Evolutionary conservation across 192 early-diverging fungal species (phyloP).

Genomic region (Coemansia sp.): DNA sequence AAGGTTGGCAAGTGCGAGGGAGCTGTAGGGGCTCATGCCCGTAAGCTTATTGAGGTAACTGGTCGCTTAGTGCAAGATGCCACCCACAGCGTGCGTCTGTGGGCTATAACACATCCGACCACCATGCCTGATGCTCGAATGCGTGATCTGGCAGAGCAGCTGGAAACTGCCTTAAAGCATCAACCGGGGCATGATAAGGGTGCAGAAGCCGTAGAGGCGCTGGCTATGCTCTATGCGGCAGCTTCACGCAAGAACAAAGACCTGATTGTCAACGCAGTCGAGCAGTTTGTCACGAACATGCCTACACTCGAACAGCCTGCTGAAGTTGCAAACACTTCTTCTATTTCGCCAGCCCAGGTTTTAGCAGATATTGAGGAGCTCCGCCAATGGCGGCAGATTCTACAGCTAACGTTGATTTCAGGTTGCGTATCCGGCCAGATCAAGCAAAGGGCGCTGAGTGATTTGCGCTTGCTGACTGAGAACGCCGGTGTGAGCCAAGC

Average conservation of each 20-base stretch:
- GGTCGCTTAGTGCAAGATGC: conserved; percentile 30
- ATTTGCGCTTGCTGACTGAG: background rate
- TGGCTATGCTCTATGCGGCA: conserved; percentile 48
- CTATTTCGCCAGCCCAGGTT: conserved; percentile 18
- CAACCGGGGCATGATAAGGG: background rate
- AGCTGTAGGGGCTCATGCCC: background rate
- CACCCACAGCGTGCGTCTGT: conserved; percentile 25
- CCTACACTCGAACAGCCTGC: background rate
- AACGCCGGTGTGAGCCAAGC: conserved; percentile 2
- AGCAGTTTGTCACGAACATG: conserved; percentile 14
- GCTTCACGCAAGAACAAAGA: conserved; percentile 26
- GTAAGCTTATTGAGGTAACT: background rate
- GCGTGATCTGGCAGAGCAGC: conserved; percentile 21
- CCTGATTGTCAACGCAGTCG: conserved; percentile 28
- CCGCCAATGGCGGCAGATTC: conserved; percentile 15
- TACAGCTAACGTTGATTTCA: conserved; percentile 2
- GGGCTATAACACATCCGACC: conserved; percentile 29
- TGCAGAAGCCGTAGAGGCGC: conserved; percentile 31
- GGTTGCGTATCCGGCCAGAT: conserved; percentile 6
- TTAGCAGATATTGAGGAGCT: conserved; percentile 22
- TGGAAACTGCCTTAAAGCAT: background rate
- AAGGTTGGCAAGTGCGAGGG: background rate
- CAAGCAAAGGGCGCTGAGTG: background rate
- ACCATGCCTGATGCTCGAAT: conserved; percentile 26
- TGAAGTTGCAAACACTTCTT: background rate